Percentiles rank a stretch among this genome's conserved stretches.
These are phyloP conservation scores for Penicillium sp. DNA, from an alignment of 2,329 filamentous ascomycete genomes.

Conservation along the genomic window DNA sequence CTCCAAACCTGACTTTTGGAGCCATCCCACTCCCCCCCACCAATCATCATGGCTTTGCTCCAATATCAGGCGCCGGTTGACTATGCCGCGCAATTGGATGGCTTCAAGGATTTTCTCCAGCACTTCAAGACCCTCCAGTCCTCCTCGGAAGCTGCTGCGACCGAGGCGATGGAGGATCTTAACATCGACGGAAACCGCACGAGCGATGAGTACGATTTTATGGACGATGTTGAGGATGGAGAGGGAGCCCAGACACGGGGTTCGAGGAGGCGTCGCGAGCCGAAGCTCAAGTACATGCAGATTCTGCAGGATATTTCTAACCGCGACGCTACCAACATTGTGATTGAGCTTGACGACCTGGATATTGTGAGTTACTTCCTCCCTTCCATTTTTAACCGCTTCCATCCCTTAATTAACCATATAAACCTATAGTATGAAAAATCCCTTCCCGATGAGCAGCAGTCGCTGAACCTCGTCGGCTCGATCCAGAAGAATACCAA, in stretches of 20 bases:
- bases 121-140: constrained; percentile 80
- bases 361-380: constrained; percentile 60
- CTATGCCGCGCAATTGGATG: constrained; percentile 78
- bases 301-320: constrained; percentile 87
- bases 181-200: constrained; percentile 85
- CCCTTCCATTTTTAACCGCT: background rate
- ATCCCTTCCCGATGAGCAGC: constrained; percentile 66
- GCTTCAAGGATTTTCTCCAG: constrained; percentile 85
- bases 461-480: constrained; percentile 70
- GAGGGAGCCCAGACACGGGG: constrained; percentile 47
- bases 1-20: constrained; percentile 18
- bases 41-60: constrained; percentile 77
- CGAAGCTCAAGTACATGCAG: constrained; percentile 85
- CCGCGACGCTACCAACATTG: constrained; percentile 73
- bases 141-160: constrained; percentile 67
- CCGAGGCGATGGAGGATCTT: constrained; percentile 81
- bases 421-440: constrained; percentile 69
- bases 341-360: constrained; percentile 89
- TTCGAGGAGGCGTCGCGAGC: constrained; percentile 56
- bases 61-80: constrained; percentile 78
- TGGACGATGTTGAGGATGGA: constrained; percentile 76
- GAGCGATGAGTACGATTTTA: constrained; percentile 90
- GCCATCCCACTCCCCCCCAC: constrained; percentile 1
- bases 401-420: constrained; percentile 2
- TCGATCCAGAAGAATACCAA: constrained; percentile 90